A percentile compares a stretch with the other conserved stretches of the same genome.
Conservation (phyloP, 108 stramenopile genomes). For the Nitzschia sp. region DNA sequence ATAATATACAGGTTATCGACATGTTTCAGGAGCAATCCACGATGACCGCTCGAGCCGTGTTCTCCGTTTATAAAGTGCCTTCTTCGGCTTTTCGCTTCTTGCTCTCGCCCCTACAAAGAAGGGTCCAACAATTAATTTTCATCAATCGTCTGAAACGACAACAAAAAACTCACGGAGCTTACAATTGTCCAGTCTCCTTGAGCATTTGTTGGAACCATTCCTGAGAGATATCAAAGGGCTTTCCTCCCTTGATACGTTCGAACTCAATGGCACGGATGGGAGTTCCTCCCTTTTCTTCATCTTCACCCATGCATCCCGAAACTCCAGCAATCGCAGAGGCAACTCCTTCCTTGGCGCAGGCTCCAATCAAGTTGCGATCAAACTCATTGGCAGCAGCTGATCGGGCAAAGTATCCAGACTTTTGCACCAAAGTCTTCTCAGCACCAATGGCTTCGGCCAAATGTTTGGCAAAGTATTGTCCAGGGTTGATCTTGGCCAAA, state of each 20-base stretch:
- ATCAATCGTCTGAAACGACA: too few species aligned
- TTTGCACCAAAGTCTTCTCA: conserved; percentile 92
- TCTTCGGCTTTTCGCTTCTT: neutral
- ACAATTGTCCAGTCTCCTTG: conserved; percentile 77
- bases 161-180: neutral
- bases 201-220: conserved; percentile 87
- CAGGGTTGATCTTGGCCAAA: conserved; percentile 88
- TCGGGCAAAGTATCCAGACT: conserved; percentile 91
- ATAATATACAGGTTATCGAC: neutral
- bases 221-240: conserved; percentile 69
- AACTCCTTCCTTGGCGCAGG: conserved; percentile 85
- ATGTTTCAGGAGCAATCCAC: neutral
- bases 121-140: too few species aligned
- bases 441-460: conserved; percentile 73
- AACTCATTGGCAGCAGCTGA: conserved; percentile 84
- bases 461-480: conserved; percentile 81
- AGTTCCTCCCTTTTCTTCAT: conserved; percentile 80
- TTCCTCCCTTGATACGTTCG: conserved; percentile 89
- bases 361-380: conserved; percentile 79
- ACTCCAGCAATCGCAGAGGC: conserved; percentile 74
- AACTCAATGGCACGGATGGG: conserved; percentile 92
- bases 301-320: conserved; percentile 91
- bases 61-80: neutral
- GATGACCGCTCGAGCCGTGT: too few species aligned
- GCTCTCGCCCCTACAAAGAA: neutral